Evolutionary conservation across 2,329 filamentous ascomycete species (phyloP), one percentile per base, ranked within the genome.

Genomic region (Monosporascus sp.): DNA sequence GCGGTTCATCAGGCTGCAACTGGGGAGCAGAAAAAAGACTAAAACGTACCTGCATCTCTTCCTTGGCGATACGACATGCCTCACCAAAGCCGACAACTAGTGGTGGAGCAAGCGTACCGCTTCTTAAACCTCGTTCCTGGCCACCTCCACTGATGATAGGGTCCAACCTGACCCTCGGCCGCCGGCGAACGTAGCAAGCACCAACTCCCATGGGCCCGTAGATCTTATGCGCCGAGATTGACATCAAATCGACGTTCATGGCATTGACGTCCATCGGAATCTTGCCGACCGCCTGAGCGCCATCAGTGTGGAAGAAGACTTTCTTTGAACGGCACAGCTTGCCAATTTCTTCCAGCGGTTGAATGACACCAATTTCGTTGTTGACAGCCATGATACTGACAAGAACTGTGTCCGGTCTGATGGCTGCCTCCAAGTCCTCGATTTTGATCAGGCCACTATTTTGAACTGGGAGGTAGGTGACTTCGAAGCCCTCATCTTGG

Each of bases 361-460:
- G 94, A 54, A 99, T 95, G n/a, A 99, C 94, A 67, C 94, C 94
- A 65, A 99, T 97, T 75, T 99, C 94, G 72, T 99, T 99, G 79
- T 99, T 99, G 66, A 99, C 94, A 1, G 94, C 86, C 94, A 99
- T 99, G 72, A 99, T 90, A 68, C 92, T 97, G 72, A 97, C 92
- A 31, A 99, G 76, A 44, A 85, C 86, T 16, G 94, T 99, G 56
- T 97, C 92, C 1, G 92, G 92, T 56, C 89, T 85, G 58, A 99
- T 95, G 24, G 93, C 91, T 22, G 86, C 88, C 74, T 95, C 88
- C 31, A 99, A 82, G 62, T 94, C 84, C 43, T 88, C 81, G 77
- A 99, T 82, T 61, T 87, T 83, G 64, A 99, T 79, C 60, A 97
- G 76, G n/a, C 94, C 94, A 61, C 90, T 93, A 66, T 75, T 82